These are phyloP conservation scores for Vinca minor DNA, from an alignment of 257 asterid species.

Conservation along the genomic window DNA sequence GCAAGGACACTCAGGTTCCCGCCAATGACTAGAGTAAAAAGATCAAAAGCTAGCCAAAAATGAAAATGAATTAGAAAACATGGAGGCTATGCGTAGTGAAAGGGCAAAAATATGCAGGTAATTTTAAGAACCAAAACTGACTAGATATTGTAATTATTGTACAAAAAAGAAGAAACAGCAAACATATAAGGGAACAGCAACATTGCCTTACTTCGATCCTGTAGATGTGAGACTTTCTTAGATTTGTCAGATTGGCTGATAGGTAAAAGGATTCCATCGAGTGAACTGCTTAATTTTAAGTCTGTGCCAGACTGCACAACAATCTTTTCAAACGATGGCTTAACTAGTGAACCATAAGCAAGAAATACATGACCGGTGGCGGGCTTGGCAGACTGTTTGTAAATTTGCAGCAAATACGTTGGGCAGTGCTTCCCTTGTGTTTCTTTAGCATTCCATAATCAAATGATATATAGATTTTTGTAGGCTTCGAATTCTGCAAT, in stretches of 20 bases:
- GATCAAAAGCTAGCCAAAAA: neutral
- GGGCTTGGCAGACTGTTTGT: constrained; percentile 42
- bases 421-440: constrained; percentile 47
- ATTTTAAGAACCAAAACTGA: neutral
- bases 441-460: constrained; percentile 46
- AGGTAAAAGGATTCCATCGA: constrained; percentile 70
- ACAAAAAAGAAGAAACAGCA: neutral
- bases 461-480: constrained; percentile 45
- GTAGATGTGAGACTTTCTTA: constrained; percentile 35
- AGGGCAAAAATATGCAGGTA: neutral
- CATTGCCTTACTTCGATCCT: constrained; percentile 41
- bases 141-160: neutral
- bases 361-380: constrained; percentile 51
- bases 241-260: constrained; percentile 44
- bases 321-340: constrained; percentile 74
- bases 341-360: constrained; percentile 69
- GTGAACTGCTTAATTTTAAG: constrained; percentile 43
- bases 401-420: constrained; percentile 71
- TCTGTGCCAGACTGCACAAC: constrained; percentile 65
- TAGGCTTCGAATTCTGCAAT: constrained; percentile 50
- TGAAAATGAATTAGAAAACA: neutral
- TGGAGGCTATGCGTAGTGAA: neutral
- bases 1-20: too few relatives aligned
- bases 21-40: neutral
- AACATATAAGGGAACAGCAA: neutral